These are phyloP conservation scores for Podospora fimiseda DNA, from an alignment of 495 filamentous ascomycete genomes.

Conservation along the genomic window DNA sequence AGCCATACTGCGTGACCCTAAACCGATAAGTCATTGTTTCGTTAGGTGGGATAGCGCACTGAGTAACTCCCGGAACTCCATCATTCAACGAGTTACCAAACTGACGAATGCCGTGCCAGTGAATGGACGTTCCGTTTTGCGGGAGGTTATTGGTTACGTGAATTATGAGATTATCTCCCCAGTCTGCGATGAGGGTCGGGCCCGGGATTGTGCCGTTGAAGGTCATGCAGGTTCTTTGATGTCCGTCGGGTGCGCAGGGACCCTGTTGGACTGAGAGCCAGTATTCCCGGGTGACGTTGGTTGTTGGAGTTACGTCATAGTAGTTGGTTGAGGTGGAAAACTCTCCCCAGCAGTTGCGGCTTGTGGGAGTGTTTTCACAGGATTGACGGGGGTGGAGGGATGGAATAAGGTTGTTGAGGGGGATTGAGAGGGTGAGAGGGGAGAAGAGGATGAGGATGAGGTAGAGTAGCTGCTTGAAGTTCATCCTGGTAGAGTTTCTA, in stretches of 20 bases:
- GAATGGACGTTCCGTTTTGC: conserved; percentile 24
- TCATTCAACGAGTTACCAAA: conserved; percentile 24
- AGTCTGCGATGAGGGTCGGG: conserved; percentile 45
- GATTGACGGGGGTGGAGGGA: neutral
- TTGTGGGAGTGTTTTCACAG: conserved; percentile 14
- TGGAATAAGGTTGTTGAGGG: neutral
- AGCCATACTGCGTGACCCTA: conserved; percentile 18
- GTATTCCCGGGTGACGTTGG: conserved; percentile 8
- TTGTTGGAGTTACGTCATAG: conserved; percentile 12
- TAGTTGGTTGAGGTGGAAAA: conserved; percentile 21
- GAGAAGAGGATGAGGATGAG: neutral
- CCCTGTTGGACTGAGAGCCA: conserved; percentile 25
- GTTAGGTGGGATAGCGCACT: conserved; percentile 27
- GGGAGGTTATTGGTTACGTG: conserved; percentile 19
- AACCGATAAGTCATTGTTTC: conserved; percentile 30
- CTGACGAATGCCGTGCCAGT: conserved; percentile 32
- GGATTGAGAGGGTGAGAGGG: neutral
- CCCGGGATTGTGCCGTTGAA: conserved; percentile 52
- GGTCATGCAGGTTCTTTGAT: conserved; percentile 44
- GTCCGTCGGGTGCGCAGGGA: conserved; percentile 42
- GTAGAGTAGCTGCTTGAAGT: too few species aligned
- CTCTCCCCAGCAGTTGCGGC: conserved; percentile 20
- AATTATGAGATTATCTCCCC: conserved; percentile 43
- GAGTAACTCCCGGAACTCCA: conserved; percentile 25
- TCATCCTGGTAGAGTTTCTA: too few species aligned